These are phyloP conservation scores for Wickerhamiella siamensis DNA, from an alignment of 805 yeast species.

Conservation along the genomic window DNA sequence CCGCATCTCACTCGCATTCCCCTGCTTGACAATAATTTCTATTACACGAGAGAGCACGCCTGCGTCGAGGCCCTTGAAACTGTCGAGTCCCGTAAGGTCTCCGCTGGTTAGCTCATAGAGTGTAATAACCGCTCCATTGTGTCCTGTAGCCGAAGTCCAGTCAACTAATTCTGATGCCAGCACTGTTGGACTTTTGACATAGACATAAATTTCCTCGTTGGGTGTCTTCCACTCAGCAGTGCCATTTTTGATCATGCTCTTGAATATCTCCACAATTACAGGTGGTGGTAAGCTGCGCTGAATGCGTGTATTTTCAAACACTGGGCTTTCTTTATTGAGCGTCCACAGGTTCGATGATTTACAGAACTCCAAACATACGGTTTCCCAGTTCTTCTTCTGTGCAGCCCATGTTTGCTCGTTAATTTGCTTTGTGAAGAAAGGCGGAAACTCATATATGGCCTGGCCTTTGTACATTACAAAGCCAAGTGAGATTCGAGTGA, in stretches of 20 bases:
- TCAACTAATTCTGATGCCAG: slow-evolving; percentile 53
- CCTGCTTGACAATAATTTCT: slow-evolving; percentile 45
- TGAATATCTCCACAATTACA: slow-evolving; percentile 41
- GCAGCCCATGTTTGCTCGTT: slow-evolving; percentile 63
- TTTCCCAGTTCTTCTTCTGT: slow-evolving; percentile 68
- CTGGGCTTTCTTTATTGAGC: slow-evolving; percentile 23
- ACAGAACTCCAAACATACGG: slow-evolving; percentile 49
- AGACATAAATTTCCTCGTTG: slow-evolving; percentile 29
- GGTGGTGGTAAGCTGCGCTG: slow-evolving; percentile 36
- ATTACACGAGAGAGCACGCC: slow-evolving; percentile 40
- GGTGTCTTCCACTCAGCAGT: slow-evolving; percentile 43
- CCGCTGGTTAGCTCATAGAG: slow-evolving; percentile 64
- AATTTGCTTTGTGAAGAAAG: slow-evolving; percentile 81
- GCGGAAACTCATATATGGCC: slow-evolving; percentile 64
- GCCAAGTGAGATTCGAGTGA: neutral
- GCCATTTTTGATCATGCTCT: slow-evolving; percentile 39
- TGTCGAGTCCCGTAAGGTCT: slow-evolving; percentile 51
- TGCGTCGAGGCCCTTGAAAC: slow-evolving; percentile 49
- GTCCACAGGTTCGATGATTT: slow-evolving; percentile 41
- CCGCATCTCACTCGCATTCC: slow-evolving; percentile 59
- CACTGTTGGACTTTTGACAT: slow-evolving; percentile 55
- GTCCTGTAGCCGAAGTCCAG: slow-evolving; percentile 70
- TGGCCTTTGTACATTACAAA: slow-evolving; percentile 27
- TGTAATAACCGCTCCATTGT: slow-evolving; percentile 61
- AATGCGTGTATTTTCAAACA: slow-evolving; percentile 23